A percentile compares a stretch with the other conserved stretches of the same genome.
These are phyloP conservation scores for Aurinia saxatilis DNA, from an alignment of 345 rosid species.

Conservation along the genomic window DNA sequence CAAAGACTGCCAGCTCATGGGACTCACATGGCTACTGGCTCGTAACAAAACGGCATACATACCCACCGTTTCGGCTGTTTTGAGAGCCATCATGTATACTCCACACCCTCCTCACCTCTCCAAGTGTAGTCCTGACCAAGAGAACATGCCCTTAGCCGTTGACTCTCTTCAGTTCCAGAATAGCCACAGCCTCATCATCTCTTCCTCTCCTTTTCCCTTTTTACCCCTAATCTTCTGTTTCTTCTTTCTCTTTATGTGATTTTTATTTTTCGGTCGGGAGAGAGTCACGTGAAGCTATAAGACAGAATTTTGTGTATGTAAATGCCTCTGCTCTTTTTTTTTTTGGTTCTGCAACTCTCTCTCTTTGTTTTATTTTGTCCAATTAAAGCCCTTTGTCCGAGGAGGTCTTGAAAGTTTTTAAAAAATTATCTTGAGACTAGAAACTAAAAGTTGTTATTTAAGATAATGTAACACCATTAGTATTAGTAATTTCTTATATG, in stretches of 20 bases:
- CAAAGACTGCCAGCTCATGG: constrained; percentile 96
- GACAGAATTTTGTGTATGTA: constrained; percentile 27
- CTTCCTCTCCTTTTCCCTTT: constrained; percentile 21
- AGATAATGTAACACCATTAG: constrained; percentile 1
- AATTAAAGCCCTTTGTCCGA: constrained; percentile 10
- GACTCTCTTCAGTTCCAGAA: constrained; percentile 82
- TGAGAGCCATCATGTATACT: constrained; percentile 91
- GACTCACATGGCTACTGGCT: constrained; percentile 95
- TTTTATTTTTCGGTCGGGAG: neutral
- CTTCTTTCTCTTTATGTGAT: constrained; percentile 10
- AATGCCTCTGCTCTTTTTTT: constrained; percentile 5
- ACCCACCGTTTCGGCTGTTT: constrained; percentile 93
- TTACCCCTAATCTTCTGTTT: constrained; percentile 24
- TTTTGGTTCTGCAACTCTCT: constrained; percentile 19
- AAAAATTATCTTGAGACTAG: constrained; percentile 1
- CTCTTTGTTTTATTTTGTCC: constrained; percentile 11
- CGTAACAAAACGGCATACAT: constrained; percentile 93
- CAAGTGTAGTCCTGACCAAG: constrained; percentile 95
- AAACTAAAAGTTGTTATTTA: constrained; percentile 24
- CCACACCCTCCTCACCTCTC: constrained; percentile 68
- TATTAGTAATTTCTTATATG: too few relatives aligned
- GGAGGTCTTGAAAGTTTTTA: constrained; percentile 16
- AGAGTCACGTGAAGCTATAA: constrained; percentile 34
- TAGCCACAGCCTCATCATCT: constrained; percentile 29
- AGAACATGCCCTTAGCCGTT: constrained; percentile 98